Evolutionary conservation across 495 filamentous ascomycete species (phyloP).

Genomic region (Filosporella fistucella): DNA sequence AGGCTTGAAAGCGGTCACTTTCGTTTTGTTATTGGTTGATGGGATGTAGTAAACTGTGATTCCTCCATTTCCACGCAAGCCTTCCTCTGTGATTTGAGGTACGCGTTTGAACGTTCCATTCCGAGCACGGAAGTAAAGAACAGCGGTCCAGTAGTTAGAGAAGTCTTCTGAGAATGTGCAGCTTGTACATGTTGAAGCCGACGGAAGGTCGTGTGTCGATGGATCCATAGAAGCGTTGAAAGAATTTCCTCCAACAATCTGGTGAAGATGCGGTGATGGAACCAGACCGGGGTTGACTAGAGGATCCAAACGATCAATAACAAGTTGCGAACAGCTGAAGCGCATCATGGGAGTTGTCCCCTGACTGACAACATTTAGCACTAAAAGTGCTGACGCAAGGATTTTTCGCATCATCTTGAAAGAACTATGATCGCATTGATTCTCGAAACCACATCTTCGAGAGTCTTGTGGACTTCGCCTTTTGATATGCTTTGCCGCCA

Average conservation of each 20-base stretch:
- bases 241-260: conserved; percentile 36
- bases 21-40: background rate
- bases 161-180: conserved; percentile 31
- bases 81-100: conserved; percentile 34
- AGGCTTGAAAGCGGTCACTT: conserved; percentile 13
- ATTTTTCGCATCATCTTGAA: conserved; percentile 34
- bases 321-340: conserved; percentile 12
- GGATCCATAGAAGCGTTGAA: conserved; percentile 30
- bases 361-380: conserved; percentile 27
- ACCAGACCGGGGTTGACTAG: conserved; percentile 23
- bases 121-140: conserved; percentile 34
- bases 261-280: conserved; percentile 34
- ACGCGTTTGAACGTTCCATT: conserved; percentile 38
- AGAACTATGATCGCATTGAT: conserved; percentile 17
- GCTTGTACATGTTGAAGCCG: conserved; percentile 27
- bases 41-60: conserved; percentile 33
- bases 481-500: background rate
- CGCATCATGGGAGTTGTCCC: conserved; percentile 12
- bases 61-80: conserved; percentile 31
- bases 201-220: conserved; percentile 22
- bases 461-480: conserved; percentile 1
- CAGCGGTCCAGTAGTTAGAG: no score
- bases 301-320: conserved; percentile 7
- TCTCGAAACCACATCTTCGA: conserved; percentile 17
- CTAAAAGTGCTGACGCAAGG: conserved; percentile 30